phyloP scores from a whole-genome alignment of 2,329 filamentous ascomycete species.

The Diatrype stigma region DNA sequence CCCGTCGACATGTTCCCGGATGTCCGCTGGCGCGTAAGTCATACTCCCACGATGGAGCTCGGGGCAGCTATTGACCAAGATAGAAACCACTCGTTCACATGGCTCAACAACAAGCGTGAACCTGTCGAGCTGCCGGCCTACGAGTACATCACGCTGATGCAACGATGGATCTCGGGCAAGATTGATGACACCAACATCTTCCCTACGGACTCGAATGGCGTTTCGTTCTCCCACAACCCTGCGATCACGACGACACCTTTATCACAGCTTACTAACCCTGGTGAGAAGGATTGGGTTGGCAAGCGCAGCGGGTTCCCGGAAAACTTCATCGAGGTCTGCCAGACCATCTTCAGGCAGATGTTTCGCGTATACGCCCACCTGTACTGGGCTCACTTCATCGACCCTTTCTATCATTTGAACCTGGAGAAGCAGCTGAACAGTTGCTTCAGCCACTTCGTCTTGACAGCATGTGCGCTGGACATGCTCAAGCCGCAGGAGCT shows the following conservation, averaged over 20 bases:
- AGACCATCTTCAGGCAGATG: constrained; percentile 95
- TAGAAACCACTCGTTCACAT: constrained; percentile 91
- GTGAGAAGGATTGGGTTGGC: constrained; percentile 75
- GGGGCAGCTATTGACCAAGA: constrained; percentile 1
- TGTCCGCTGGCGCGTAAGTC: constrained; percentile 89
- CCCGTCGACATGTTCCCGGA: constrained; percentile 75
- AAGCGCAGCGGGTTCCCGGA: constrained; percentile 90
- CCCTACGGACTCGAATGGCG: constrained; percentile 73
- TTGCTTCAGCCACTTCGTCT: constrained; percentile 80
- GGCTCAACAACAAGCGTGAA: constrained; percentile 83
- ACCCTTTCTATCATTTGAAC: constrained; percentile 80
- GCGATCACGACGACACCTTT: constrained; percentile 55
- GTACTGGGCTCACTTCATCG: constrained; percentile 92
- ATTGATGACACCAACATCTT: constrained; percentile 88
- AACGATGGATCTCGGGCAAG: constrained; percentile 96
- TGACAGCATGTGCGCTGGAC: constrained; percentile 74
- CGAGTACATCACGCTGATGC: constrained; percentile 92
- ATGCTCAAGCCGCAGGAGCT: constrained; percentile 86
- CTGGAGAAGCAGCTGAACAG: constrained; percentile 79
- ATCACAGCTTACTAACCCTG: constrained; percentile 56
- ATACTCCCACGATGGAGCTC: background rate
- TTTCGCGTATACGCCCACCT: constrained; percentile 97
- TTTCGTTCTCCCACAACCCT: constrained; percentile 62
- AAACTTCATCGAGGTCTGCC: constrained; percentile 84
- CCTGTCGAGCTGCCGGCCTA: constrained; percentile 89